Percentiles rank a stretch among this genome's conserved stretches.
Evolutionary conservation across 2,329 filamentous ascomycete genomes (phyloP).

Genomic region (Cyphellophora europaea): DNA sequence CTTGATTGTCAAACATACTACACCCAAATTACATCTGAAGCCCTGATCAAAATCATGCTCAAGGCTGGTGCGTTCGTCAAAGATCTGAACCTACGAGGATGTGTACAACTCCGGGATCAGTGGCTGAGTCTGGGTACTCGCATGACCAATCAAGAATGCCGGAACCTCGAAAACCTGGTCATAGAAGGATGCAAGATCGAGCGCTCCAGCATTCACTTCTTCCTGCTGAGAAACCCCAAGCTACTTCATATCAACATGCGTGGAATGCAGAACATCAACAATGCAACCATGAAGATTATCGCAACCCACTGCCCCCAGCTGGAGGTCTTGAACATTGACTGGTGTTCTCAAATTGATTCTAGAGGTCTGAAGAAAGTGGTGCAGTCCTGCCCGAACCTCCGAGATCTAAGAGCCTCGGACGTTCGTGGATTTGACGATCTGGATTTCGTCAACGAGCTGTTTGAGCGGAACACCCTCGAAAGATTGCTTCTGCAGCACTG

Average conservation of each 20-base stretch:
- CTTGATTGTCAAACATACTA: constrained; percentile 85
- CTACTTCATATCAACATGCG: constrained; percentile 81
- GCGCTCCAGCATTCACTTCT: constrained; percentile 66
- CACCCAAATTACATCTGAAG: constrained; percentile 71
- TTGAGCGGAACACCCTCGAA: constrained; percentile 71
- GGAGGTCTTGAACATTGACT: constrained; percentile 82
- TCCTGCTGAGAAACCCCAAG: constrained; percentile 65
- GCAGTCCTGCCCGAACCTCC: constrained; percentile 61
- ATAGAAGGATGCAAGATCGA: constrained; percentile 86
- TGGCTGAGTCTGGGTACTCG: constrained; percentile 59
- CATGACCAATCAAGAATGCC: constrained; percentile 67
- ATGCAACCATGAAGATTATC: constrained; percentile 78
- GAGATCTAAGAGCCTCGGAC: constrained; percentile 73
- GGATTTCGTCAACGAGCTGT: constrained; percentile 64
- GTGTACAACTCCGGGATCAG: constrained; percentile 76
- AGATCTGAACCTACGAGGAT: constrained; percentile 83
- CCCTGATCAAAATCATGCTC: constrained; percentile 74
- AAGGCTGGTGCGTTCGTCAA: constrained; percentile 82
- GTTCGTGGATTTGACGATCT: constrained; percentile 68
- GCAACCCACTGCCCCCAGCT: constrained; percentile 70
- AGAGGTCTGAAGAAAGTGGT: constrained; percentile 65
- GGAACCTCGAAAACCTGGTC: constrained; percentile 77
- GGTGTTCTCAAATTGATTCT: constrained; percentile 81
- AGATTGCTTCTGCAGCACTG: constrained; percentile 75
- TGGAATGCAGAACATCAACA: constrained; percentile 69